Base-by-base conservation (phyloP, 2,329 filamentous ascomycete genomes). In the Microcyclosporella mali region DNA sequence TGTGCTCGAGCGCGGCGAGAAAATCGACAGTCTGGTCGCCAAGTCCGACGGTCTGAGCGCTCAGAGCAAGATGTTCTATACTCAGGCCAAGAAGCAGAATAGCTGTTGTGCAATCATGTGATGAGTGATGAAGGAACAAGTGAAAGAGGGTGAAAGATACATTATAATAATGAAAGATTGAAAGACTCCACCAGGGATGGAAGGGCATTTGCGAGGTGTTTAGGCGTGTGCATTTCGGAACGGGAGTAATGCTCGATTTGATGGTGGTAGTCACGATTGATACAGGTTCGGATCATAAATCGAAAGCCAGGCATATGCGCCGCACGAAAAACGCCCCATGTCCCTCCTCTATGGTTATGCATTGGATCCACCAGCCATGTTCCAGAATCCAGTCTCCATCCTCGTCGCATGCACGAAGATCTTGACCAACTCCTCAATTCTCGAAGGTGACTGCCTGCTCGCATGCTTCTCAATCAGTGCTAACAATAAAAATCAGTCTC, bases 41-140 rank as follows among this genome's bases (percentile, higher is more conserved):
- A 97, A 97, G 79, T 94, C 87, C 60, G 88, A 95, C 58, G 87
- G 83, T 10, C 69, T 98, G 60, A 94, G 87, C 68, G 79, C 81
- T 37, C 85, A 92, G 74, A 95, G 88, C 71, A 97, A 95, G 77
- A 90, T 94, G 84, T 98, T 98, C 67, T 97, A 97, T 67, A 88
- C 76, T 32, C 75, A 78, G 65, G 75, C 76, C 17, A 78, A 79
- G 67, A 78, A 79, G 64, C 76, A 79, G 61, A 79, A 79, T 58
- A 75, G 72, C 16, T 79, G 76, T 66, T 79, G 76, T 56, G 60
- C 69, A 33, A 65, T 78, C 38, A 78, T 77, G 73, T 77, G 56
- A 53, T 17, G n/a, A n/a, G n/a, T n/a, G n/a, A n/a, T n/a, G n/a
- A n/a, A n/a, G n/a, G n/a, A n/a, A n/a, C n/a, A n/a, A n/a, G n/a